phyloP scores from a whole-genome alignment of 106 monocot genomes.

The Acanthochlamys bracteata region DNA sequence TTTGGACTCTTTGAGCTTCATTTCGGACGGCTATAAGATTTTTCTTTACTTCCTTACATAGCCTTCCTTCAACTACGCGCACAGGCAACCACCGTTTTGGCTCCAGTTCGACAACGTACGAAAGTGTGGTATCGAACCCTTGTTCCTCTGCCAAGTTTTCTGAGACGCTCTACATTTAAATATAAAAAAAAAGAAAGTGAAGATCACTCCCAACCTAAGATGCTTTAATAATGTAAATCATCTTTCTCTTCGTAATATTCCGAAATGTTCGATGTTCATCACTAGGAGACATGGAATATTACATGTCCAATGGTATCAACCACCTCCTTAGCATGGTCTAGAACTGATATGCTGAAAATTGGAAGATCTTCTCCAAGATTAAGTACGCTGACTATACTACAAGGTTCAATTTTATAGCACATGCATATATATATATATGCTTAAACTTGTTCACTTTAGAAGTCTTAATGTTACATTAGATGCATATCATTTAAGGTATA shows the following conservation, averaged over 20 bases:
- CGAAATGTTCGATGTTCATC: not conserved
- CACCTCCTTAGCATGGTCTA: too few relatives aligned
- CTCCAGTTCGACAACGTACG: conserved; percentile 68
- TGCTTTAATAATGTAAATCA: not conserved
- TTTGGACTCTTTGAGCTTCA: conserved; percentile 57
- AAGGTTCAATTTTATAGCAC: too few relatives aligned
- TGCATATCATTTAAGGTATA: too few relatives aligned
- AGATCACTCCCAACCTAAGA: not conserved
- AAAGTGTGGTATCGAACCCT: conserved; percentile 46
- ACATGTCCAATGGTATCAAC: too few relatives aligned
- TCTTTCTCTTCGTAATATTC: not conserved
- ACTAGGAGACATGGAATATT: too few relatives aligned
- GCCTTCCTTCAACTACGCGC: conserved; percentile 66
- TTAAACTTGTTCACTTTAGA: too few relatives aligned
- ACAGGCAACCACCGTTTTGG: conserved; percentile 89
- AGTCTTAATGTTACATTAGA: too few relatives aligned
- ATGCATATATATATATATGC: too few relatives aligned
- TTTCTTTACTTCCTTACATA: conserved; percentile 62
- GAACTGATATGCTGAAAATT: too few relatives aligned
- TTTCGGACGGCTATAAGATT: conserved; percentile 58
- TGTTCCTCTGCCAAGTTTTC: not conserved
- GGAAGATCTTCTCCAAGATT: too few relatives aligned
- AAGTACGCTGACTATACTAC: too few relatives aligned
- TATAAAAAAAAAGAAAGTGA: not conserved
- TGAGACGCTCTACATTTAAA: not conserved